phyloP scores from a whole-genome alignment of 139 green algal genomes.

The Coccomyxa sp. region DNA sequence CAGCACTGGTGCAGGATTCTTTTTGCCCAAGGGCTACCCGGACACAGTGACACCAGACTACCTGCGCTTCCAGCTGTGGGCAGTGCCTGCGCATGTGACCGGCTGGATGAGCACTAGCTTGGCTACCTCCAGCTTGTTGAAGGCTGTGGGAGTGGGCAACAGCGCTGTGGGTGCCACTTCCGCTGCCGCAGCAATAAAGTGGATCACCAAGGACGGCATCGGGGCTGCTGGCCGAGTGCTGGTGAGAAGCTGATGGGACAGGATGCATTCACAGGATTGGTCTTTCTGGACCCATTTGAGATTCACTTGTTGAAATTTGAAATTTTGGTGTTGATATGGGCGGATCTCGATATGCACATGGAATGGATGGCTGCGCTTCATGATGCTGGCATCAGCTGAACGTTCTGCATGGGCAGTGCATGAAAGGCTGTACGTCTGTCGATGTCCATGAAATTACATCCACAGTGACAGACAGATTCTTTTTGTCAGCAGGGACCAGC shows the following conservation, averaged over 20 bases:
- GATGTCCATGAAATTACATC: too few species aligned
- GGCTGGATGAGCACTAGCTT: slow-evolving; percentile 55
- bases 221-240: slow-evolving; percentile 64
- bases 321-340: not conserved
- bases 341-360: not conserved
- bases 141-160: slow-evolving; percentile 57
- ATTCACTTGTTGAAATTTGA: not conserved
- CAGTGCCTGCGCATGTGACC: slow-evolving; percentile 10
- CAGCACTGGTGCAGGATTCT: slow-evolving; percentile 27
- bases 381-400: not conserved
- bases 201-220: slow-evolving; percentile 74
- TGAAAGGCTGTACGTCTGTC: too few species aligned
- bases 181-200: slow-evolving; percentile 68
- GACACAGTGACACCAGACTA: slow-evolving; percentile 69
- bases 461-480: too few species aligned
- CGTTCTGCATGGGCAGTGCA: too few species aligned
- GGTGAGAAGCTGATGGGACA: slow-evolving; percentile 11
- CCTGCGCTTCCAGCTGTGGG: slow-evolving; percentile 72
- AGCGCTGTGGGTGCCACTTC: slow-evolving; percentile 16
- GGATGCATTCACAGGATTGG: not conserved
- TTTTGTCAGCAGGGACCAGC: too few species aligned
- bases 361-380: not conserved
- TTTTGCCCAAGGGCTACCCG: slow-evolving; percentile 74
- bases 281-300: not conserved
- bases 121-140: slow-evolving; percentile 66